Base-by-base conservation (phyloP, 208 protist species). In the Trypanosoma rangeli region DNA sequence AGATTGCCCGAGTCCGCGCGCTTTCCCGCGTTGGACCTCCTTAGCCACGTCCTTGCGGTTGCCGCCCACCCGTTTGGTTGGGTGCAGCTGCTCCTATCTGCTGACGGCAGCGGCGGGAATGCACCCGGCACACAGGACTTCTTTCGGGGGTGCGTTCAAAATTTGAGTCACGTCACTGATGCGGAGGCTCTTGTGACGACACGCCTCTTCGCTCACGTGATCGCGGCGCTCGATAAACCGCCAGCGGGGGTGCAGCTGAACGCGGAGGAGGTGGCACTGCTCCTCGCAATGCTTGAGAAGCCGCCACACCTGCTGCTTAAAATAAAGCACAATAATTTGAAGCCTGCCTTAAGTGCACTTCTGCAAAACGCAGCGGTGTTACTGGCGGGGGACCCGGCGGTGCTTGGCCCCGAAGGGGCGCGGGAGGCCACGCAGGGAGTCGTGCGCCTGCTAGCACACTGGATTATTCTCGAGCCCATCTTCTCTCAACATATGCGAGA, bases 1-100 rank as follows among this genome's bases (percentile, higher is more conserved):
- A 39, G 22, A 44, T 29, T 83, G 15, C 78, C 78, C 18, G 55
- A 61, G n/a, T 18, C 44, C 26, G 76, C 73, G 9, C 78, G 78
- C 16, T 83, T 83, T 53, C 78, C 78, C 22, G 72, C 78, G 18
- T n/a, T 79, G 16, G 78, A 83, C 76, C 53, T 76, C 1, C 64
- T 82, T 16, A 48, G 50, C n/a, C 54, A 70, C 37, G 16, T 69
- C 20, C 62, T 78, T 20, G 57, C 54, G 15, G 55, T 54, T 44
- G 39, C 50, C 2, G 39, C 50, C 10, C 22, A 15, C 35, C 59
- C 67, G 15, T 65, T 61, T 57, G 54, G 33, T 12, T 76, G 71
- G 71, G 2, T 69, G 29, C n/a, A 49, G 64, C 57, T 70, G 20
- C 57, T 76, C 7, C 33, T 76, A 24, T 20, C 9, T 5, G 53